Evolutionary conservation across 2,329 filamentous ascomycete genomes (phyloP), one percentile per base, ranked within the genome.

Genomic region (Leptographium radiaticola): DNA sequence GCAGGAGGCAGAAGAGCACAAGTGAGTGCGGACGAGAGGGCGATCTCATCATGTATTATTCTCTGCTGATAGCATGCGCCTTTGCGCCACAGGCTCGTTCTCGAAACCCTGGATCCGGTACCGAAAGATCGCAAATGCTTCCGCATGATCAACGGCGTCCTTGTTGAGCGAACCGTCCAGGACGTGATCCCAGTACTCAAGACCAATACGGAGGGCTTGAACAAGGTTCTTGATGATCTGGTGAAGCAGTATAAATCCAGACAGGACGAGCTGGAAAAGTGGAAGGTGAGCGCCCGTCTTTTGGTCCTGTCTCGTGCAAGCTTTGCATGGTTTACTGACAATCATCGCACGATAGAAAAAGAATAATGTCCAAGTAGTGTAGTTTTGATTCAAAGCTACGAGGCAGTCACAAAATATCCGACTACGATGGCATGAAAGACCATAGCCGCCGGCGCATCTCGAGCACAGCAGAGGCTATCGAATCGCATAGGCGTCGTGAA

Each of bases 1-100:
- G 72, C 89, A 95, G 68, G 93, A 97, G 68, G 84, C 87, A 20
- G 93, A 98, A 69, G 93, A 98, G 68, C 93, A 98, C 76, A 97
- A 95, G 93, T 97, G 72, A 67, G 85, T 72, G 3, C 11, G 15
- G 13, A n/a, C 5, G 10, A 39, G 10, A 30, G 15, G 6, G 1
- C 4, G 11, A 16, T 6, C 12, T 16, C 4, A 16, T 18, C 2
- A 16, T 25, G 15, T 44, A 13, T 3, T 6, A 12, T 6, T 2
- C 44, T 5, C 20, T 7, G 34, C 53, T 42, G 12, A 54, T 42
- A 25, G n/a, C 52, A 45, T 47, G 39, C 31, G 43, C 9, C 25
- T 31, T 15, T 25, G 25, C 16, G 20, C n/a, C 34, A 33, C 61
- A 97, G 93, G 70, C 86, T 97, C 60, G 93, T 98, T 38, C 80